Evolutionary conservation across 179 eudicot genomes (phyloP).

Genomic region (Amaranthus tricolor): DNA sequence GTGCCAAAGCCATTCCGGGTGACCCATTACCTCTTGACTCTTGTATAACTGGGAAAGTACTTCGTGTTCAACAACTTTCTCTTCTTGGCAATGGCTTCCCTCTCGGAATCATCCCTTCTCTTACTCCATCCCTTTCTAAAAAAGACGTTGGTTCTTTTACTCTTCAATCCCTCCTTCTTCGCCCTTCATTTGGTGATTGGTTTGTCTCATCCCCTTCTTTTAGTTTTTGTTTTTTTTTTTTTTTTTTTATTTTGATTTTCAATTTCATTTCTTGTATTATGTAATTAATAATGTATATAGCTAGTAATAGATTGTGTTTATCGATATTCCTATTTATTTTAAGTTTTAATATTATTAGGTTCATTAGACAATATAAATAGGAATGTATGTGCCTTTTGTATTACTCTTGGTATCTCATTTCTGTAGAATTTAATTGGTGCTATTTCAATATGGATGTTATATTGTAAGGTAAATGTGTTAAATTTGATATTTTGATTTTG

Average conservation of each 20-base stretch:
- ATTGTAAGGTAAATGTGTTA: neutral
- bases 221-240: neutral
- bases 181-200: conserved; percentile 42
- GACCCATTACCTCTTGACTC: conserved; percentile 63
- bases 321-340: too few species aligned
- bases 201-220: neutral
- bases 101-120: conserved; percentile 65
- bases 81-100: conserved; percentile 66
- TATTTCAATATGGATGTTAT: neutral
- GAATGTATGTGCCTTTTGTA: too few species aligned
- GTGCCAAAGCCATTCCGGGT: conserved; percentile 60
- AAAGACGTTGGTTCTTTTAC: conserved; percentile 59
- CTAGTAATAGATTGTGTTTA: too few species aligned
- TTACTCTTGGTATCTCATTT: too few species aligned
- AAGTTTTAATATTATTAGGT: too few species aligned
- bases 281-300: too few species aligned
- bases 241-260: neutral
- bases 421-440: neutral
- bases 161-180: conserved; percentile 58
- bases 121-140: conserved; percentile 31
- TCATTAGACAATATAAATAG: too few species aligned
- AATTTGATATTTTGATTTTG: neutral
- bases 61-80: conserved; percentile 62
- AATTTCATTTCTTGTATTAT: neutral
- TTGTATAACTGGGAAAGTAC: conserved; percentile 49